Base-by-base conservation (phyloP, 441 rosid genomes). In the Pelargonium australe region DNA sequence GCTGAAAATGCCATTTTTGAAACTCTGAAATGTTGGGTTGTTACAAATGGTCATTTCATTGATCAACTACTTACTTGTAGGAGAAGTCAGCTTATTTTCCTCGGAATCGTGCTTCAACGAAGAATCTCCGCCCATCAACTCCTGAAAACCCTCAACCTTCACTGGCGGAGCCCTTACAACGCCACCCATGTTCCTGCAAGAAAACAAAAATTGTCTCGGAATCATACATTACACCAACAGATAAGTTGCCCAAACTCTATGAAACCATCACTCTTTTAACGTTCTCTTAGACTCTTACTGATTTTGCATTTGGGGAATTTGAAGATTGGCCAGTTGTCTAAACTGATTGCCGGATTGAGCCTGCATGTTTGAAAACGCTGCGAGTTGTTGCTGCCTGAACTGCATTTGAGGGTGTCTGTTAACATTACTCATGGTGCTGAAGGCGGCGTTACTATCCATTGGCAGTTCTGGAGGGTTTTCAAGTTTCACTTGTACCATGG, bases 81-180 rank as follows among this genome's bases (percentile, higher is more conserved):
- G 90, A 62, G 94, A 89, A 28, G 87, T 81, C 77, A 89, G 84
- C 80, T 86, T 92, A 73, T 73, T 88, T 73, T 87, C 94, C 17
- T 89, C 98, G 0, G 87, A 73, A 34, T 92, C 96, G 57, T 86
- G 96, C 74, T 90, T 92, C 65, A 80, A 63, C 12, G 87, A 61
- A 64, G 91, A 76, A 76, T 90, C 97, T 17, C 98, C 92, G 17
- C 96, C 97, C 98, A 92, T 92, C 77, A 92, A 79, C 70, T 92
- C 96, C 81, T 83, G 87, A 72, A 90, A 92, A 68, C 96, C 98
- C 76, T 90, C 95, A 57, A 92, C 94, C 85, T 92, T 90, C 76
- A 92, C 87, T 0, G 94, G 98, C 16, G 84, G 98, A 78, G 92
- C 91, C 83, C 98, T 86, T 61, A 79, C 84, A 44, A 23, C 25